Evolutionary conservation across 176 grass and related monocot species (phyloP).

Genomic region (Thalia dealbata): DNA sequence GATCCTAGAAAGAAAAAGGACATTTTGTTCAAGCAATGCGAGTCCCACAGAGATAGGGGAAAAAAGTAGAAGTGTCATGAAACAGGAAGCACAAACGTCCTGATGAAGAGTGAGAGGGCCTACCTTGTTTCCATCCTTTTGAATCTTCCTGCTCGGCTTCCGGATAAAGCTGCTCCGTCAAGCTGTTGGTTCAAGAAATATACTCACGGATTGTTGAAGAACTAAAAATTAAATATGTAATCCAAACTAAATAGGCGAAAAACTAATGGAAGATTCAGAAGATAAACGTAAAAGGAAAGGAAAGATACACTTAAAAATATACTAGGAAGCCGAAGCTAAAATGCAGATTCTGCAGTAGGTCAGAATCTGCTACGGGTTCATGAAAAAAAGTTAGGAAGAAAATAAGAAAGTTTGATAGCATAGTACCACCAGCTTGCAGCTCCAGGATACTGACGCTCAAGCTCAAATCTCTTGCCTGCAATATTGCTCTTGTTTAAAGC

Average conservation of each 20-base stretch:
- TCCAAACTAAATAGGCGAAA: neutral
- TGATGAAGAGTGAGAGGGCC: constrained; percentile 4
- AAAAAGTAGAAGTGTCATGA: neutral
- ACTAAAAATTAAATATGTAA: neutral
- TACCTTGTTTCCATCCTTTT: neutral
- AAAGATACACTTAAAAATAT: too few species aligned
- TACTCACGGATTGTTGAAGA: neutral
- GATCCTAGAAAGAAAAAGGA: constrained; percentile 2
- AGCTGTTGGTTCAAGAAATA: constrained; percentile 7
- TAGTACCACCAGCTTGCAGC: constrained; percentile 39
- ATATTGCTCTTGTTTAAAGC: constrained; percentile 61
- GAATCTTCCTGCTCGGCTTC: constrained; percentile 19
- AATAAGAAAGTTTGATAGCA: neutral
- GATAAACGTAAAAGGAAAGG: neutral
- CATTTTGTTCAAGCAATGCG: neutral
- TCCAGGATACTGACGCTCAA: constrained; percentile 45
- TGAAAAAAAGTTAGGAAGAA: neutral
- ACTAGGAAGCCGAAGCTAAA: neutral
- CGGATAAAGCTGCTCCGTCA: constrained; percentile 10
- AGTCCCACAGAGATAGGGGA: neutral
- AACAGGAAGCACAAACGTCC: neutral
- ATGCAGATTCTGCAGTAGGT: too few species aligned
- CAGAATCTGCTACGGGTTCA: neutral
- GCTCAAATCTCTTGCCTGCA: constrained; percentile 69
- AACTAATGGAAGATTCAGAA: neutral